A percentile compares a stretch with the other conserved stretches of the same genome.
phyloP scores from a whole-genome alignment of 2,329 filamentous ascomycete species.

The Aspergillus sp. region DNA sequence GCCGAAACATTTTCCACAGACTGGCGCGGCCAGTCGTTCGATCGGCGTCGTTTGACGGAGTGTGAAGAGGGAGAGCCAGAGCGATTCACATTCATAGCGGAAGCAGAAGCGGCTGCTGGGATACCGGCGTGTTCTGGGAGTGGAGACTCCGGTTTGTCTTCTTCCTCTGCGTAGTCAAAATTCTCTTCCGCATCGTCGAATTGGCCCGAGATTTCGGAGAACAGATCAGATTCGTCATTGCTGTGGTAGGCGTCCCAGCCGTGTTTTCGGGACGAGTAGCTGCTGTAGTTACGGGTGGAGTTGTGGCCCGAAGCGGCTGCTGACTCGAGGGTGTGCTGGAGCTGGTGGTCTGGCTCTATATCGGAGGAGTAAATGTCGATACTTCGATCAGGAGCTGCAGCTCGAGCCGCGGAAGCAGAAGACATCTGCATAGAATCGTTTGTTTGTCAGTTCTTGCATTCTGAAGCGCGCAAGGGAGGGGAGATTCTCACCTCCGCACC shows the following conservation, averaged over 20 bases:
- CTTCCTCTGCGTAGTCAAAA: conserved; percentile 38
- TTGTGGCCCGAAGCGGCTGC: conserved; percentile 2
- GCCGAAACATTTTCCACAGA: conserved; percentile 18
- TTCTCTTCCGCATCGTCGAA: conserved; percentile 36
- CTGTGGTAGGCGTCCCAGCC: conserved; percentile 22
- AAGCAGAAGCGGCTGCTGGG: neutral
- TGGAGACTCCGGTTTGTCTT: conserved; percentile 26
- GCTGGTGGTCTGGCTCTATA: conserved; percentile 10
- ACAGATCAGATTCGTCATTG: conserved; percentile 20
- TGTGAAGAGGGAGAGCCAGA: conserved; percentile 25
- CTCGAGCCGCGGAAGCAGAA: neutral
- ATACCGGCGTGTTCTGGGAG: conserved; percentile 15
- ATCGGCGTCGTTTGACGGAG: conserved; percentile 44
- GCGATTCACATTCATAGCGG: neutral
- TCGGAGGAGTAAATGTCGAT: neutral
- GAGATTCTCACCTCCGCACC: conserved; percentile 6
- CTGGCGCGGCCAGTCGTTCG: conserved; percentile 44
- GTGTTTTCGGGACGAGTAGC: conserved; percentile 30
- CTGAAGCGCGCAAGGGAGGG: conserved; percentile 1
- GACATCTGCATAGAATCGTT: conserved; percentile 10
- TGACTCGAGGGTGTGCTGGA: conserved; percentile 24
- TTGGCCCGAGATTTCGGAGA: conserved; percentile 34
- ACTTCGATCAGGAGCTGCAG: neutral
- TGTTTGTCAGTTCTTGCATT: neutral
- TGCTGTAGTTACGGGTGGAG: conserved; percentile 10